Evolutionary conservation across 2,329 filamentous ascomycete species (phyloP), one percentile per base, ranked within the genome.

Genomic region (Apiospora aurea): DNA sequence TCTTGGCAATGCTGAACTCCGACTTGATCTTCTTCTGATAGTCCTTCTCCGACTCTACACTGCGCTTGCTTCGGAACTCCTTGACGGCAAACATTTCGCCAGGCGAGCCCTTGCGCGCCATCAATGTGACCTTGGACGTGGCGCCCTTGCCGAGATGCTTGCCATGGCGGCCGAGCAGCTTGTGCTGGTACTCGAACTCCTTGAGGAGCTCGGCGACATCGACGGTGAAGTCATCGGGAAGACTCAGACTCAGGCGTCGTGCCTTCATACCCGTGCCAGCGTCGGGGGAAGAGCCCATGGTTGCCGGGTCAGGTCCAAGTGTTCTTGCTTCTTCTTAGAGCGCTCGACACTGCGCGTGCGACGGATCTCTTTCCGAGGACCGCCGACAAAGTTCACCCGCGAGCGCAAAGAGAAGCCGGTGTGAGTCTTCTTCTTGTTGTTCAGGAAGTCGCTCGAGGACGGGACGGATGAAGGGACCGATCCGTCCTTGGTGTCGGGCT

Each of bases 11-110:
- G 81, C 91, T 94, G 83, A 91, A 97, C 80, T 97, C 95, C 1
- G 93, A 95, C 82, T 96, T 97, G 84, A 97, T 93, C 85, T 97
- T 96, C 82, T 94, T 92, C 75, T 93, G 89, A 81, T 97, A 97
- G 69, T 96, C 93, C 43, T 90, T 87, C 74, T 89, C 85, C 13
- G 88, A 90, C 79, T 97, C 94, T 6, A 26, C 53, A 38, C 53
- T 87, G 86, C 46, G 88, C 81, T 93, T 93, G 75, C 89, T 88
- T 14, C 94, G 90, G 80, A 97, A 97, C 78, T 96, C 93, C 83
- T 97, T 97, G 76, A 97, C 94, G 0, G 95, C 95, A 75, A 92
- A 95, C 10, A 94, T 82, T 77, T 94, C 91, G 51, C 85, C 86
- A 6, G 87, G 83, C 72, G 84, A 87, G 44, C 90, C 91, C 80